phyloP scores from a whole-genome alignment of 495 filamentous ascomycete species.

The Penicillium odoratum region DNA sequence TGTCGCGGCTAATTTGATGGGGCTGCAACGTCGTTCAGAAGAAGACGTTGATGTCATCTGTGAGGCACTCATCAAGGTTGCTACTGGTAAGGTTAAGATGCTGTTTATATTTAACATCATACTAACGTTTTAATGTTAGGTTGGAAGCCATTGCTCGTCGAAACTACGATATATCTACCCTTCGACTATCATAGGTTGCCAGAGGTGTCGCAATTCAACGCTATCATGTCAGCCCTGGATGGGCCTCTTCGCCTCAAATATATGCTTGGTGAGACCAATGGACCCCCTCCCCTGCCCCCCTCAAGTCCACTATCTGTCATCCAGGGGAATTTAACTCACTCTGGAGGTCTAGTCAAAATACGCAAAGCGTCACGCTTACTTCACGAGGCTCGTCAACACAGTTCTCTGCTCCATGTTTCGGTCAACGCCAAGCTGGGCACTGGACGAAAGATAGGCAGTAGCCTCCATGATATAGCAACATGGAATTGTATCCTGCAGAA shows the following conservation, averaged over 20 bases:
- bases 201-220: neutral
- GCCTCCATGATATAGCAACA: too few relatives aligned
- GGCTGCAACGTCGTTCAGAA: neutral
- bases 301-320: neutral
- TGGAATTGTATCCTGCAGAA: too few relatives aligned
- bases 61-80: neutral
- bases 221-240: neutral
- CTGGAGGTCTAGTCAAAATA: neutral
- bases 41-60: neutral
- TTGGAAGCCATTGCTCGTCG: neutral
- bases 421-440: too few relatives aligned
- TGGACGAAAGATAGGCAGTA: too few relatives aligned
- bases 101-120: too few relatives aligned
- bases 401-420: too few relatives aligned
- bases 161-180: too few relatives aligned
- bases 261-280: neutral
- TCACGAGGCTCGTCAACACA: too few relatives aligned
- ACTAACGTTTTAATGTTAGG: neutral
- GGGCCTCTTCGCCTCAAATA: neutral
- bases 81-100: neutral
- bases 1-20: neutral
- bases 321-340: neutral
- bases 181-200: neutral
- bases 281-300: too few relatives aligned
- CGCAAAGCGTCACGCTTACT: neutral